These are phyloP conservation scores for Alternaria gansuensis DNA, from an alignment of 2,329 filamentous ascomycete species.

Conservation along the genomic window DNA sequence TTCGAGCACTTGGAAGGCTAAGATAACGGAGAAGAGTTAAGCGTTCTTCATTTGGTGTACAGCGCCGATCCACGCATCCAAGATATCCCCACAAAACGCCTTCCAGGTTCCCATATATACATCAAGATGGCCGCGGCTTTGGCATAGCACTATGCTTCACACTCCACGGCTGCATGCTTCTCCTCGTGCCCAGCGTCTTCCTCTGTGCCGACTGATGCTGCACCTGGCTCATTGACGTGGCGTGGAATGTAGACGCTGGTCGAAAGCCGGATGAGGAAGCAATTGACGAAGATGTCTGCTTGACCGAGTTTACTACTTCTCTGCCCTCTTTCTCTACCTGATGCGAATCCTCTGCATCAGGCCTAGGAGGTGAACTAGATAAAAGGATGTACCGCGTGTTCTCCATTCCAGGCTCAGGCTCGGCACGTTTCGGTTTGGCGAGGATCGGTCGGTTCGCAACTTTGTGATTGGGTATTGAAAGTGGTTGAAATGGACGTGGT, in stretches of 20 bases:
- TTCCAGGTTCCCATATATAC: neutral
- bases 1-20: too few relatives aligned
- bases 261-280: conserved; percentile 34
- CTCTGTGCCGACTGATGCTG: conserved; percentile 45
- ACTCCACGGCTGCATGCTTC: conserved; percentile 62
- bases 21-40: too few relatives aligned
- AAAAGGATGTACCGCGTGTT: conserved; percentile 59
- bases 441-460: conserved; percentile 46
- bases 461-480: conserved; percentile 44
- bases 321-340: conserved; percentile 14
- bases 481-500: conserved; percentile 33
- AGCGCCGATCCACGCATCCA: conserved; percentile 7
- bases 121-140: conserved; percentile 36
- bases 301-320: conserved; percentile 24
- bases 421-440: conserved; percentile 40
- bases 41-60: too few relatives aligned
- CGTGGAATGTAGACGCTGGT: conserved; percentile 56
- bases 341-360: conserved; percentile 32
- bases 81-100: neutral
- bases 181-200: conserved; percentile 61
- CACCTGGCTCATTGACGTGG: conserved; percentile 52
- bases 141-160: conserved; percentile 49
- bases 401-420: conserved; percentile 33
- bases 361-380: conserved; percentile 55
- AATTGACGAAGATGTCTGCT: conserved; percentile 8